Evolutionary conservation across 139 green algal species (phyloP).

Genomic region (Pseudopediastrum boryanum): DNA sequence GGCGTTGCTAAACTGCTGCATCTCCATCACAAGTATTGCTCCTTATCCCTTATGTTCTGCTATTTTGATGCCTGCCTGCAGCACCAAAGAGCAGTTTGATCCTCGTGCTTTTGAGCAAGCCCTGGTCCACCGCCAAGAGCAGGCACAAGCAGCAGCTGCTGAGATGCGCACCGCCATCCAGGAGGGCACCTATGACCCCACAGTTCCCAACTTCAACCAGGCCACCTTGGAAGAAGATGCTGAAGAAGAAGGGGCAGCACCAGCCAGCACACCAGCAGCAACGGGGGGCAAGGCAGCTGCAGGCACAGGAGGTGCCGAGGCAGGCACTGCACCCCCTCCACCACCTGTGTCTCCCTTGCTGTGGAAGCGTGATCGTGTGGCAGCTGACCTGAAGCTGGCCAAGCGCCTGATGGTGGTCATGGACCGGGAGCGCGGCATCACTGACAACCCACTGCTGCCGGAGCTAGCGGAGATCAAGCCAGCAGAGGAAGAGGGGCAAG

Average conservation of each 20-base stretch:
- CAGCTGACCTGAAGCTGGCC: constrained; percentile 67
- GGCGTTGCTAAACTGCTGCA: too few species aligned
- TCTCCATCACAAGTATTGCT: too few species aligned
- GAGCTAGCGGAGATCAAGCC: neutral
- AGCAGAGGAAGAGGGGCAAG: neutral
- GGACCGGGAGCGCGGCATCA: constrained; percentile 82
- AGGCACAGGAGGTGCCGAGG: neutral
- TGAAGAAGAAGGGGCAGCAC: neutral
- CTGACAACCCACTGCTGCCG: constrained; percentile 58
- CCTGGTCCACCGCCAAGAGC: constrained; percentile 30
- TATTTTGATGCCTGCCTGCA: too few species aligned
- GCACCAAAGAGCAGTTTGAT: too few species aligned
- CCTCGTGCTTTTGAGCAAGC: constrained; percentile 42
- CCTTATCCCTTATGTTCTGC: too few species aligned
- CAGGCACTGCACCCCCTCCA: neutral
- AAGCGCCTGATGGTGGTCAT: constrained; percentile 65
- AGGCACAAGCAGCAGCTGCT: constrained; percentile 30
- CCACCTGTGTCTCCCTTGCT: constrained; percentile 45
- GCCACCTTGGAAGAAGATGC: neutral
- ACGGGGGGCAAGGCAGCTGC: neutral
- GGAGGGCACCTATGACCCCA: constrained; percentile 19
- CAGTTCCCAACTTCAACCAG: constrained; percentile 33
- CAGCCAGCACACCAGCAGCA: neutral
- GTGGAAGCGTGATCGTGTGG: constrained; percentile 60
- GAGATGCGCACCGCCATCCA: neutral